A percentile compares a stretch with the other conserved stretches of the same genome.
Conservation (phyloP, 257 asterid species). For the Oldenlandia corymbosa region DNA sequence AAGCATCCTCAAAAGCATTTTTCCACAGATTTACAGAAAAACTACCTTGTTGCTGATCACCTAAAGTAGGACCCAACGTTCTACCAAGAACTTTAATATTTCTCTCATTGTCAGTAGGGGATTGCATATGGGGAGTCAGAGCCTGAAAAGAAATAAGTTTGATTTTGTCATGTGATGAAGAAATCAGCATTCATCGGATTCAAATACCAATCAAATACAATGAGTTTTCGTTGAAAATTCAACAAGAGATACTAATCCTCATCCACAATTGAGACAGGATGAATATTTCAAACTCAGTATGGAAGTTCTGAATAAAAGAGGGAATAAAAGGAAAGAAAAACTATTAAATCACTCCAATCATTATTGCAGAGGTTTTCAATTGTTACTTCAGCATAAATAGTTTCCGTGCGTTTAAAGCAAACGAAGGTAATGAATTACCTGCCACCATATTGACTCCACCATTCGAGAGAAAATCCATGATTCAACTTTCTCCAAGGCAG, state of each 20-base stretch:
- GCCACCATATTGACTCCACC: conserved; percentile 99
- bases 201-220: background rate
- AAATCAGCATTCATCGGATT: background rate
- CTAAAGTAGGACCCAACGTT: conserved; percentile 61
- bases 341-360: background rate
- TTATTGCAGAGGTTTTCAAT: background rate
- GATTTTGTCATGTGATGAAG: background rate
- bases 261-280: background rate
- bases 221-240: background rate
- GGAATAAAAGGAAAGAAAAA: background rate
- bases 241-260: background rate
- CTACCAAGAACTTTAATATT: conserved; percentile 39
- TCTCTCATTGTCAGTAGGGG: conserved; percentile 40
- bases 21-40: conserved; percentile 76
- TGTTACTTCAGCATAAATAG: conserved; percentile 1
- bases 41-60: conserved; percentile 75
- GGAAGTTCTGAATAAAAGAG: background rate
- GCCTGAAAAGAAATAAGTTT: conserved; percentile 43
- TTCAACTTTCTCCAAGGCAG: conserved; percentile 82
- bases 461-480: conserved; percentile 92
- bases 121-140: conserved; percentile 87
- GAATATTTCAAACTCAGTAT: background rate
- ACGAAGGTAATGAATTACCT: conserved; percentile 44
- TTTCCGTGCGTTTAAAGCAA: conserved; percentile 2
- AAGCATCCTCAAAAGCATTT: conserved; percentile 76